phyloP scores from a whole-genome alignment of 257 asterid species.

The Solanum paucissectum region DNA sequence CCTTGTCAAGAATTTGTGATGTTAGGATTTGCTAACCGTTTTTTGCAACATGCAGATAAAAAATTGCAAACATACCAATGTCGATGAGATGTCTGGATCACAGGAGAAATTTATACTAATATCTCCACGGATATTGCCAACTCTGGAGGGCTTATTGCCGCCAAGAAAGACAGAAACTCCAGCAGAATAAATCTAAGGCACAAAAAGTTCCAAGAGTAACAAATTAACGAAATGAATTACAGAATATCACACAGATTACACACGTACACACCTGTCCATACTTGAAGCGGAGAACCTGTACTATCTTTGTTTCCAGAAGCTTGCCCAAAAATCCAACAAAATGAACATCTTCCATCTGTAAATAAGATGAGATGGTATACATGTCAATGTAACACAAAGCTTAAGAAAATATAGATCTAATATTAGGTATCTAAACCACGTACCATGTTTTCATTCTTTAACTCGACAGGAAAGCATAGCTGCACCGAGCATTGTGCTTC shows the following conservation, averaged over 20 bases:
- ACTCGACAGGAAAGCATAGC: slow-evolving; percentile 86
- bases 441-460: slow-evolving; percentile 76
- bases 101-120: slow-evolving; percentile 84
- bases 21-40: slow-evolving; percentile 15
- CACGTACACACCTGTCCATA: slow-evolving; percentile 62
- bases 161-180: slow-evolving; percentile 95
- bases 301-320: slow-evolving; percentile 85
- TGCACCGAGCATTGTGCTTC: slow-evolving; percentile 98
- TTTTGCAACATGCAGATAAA: slow-evolving; percentile 3
- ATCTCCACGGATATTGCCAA: slow-evolving; percentile 80
- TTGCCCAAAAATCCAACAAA: slow-evolving; percentile 83
- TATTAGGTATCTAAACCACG: background rate
- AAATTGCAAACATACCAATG: slow-evolving; percentile 43
- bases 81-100: slow-evolving; percentile 79
- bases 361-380: slow-evolving; percentile 7
- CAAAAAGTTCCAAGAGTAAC: slow-evolving; percentile 10
- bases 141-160: slow-evolving; percentile 88
- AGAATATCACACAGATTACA: background rate
- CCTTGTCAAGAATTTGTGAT: slow-evolving; percentile 31
- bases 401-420: background rate
- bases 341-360: slow-evolving; percentile 83
- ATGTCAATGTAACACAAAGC: background rate
- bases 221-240: background rate
- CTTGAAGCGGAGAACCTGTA: slow-evolving; percentile 88
- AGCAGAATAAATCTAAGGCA: slow-evolving; percentile 73